Evolutionary conservation across 805 yeast genomes (phyloP).

Genomic region (Ogataea minuta): DNA sequence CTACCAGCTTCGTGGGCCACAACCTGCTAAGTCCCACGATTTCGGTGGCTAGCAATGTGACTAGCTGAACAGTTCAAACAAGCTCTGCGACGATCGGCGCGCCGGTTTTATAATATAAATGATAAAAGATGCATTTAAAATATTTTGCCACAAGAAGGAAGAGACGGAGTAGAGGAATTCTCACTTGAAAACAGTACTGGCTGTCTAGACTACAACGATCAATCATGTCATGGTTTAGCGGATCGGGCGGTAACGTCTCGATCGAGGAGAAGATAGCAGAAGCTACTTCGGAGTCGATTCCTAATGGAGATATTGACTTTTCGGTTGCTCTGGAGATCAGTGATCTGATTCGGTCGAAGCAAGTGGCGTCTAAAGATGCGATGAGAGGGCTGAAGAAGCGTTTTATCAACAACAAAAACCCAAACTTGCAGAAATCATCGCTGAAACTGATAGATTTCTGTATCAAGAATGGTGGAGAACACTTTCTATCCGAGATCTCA

Average conservation of each 20-base stretch:
- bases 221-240: constrained; percentile 54
- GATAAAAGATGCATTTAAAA: constrained; percentile 1
- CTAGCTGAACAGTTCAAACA: constrained; percentile 5
- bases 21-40: constrained; percentile 29
- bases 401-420: constrained; percentile 57
- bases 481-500: constrained; percentile 74
- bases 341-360: constrained; percentile 80
- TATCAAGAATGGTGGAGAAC: constrained; percentile 89
- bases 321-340: constrained; percentile 75
- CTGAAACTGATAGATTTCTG: constrained; percentile 80
- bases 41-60: constrained; percentile 15
- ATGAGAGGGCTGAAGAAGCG: constrained; percentile 83
- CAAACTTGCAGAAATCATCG: constrained; percentile 74
- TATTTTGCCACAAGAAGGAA: constrained; percentile 7
- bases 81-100: constrained; percentile 13
- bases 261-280: constrained; percentile 64
- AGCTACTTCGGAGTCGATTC: constrained; percentile 88
- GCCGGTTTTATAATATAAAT: constrained; percentile 3
- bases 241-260: constrained; percentile 32
- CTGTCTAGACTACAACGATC: neutral
- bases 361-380: constrained; percentile 74
- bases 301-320: constrained; percentile 84
- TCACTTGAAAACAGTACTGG: neutral
- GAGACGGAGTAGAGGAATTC: neutral
- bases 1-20: constrained; percentile 27